Evolutionary conservation across 805 yeast genomes (phyloP).

Genomic region (Suhomyces sp.): DNA sequence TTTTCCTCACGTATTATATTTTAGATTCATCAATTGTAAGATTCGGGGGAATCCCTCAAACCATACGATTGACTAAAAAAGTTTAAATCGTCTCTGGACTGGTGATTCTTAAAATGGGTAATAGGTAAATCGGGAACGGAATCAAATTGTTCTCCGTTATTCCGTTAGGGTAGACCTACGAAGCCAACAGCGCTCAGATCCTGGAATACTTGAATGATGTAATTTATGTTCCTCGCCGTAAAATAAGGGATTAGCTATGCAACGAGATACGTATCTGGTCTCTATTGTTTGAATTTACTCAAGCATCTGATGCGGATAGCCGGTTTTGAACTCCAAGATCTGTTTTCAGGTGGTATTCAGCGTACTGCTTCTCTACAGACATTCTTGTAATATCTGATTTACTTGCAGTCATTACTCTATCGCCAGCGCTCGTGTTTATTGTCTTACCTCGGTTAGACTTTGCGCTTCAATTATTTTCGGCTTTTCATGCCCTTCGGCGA

Average conservation of each 20-base stretch:
- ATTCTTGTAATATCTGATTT: neutral
- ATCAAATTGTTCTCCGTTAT: neutral
- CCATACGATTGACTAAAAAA: neutral
- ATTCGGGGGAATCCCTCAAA: neutral
- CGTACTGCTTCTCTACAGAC: neutral
- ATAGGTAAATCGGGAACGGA: neutral
- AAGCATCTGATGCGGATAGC: neutral
- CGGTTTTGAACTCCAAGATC: neutral
- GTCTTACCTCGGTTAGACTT: neutral
- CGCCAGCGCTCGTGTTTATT: neutral
- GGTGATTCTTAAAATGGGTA: neutral
- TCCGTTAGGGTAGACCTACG: neutral
- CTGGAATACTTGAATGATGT: neutral
- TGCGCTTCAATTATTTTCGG: neutral
- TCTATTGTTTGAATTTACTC: neutral
- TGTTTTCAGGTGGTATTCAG: neutral
- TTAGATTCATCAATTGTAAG: neutral
- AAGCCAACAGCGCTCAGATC: neutral
- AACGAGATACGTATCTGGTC: neutral
- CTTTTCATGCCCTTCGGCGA: neutral
- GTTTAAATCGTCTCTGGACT: neutral
- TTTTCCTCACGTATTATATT: neutral
- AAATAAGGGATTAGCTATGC: neutral
- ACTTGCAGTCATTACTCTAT: neutral
- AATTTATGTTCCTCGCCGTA: neutral